Conservation (phyloP, 163 green algal genomes). For the Chlorella variabilis region DNA sequence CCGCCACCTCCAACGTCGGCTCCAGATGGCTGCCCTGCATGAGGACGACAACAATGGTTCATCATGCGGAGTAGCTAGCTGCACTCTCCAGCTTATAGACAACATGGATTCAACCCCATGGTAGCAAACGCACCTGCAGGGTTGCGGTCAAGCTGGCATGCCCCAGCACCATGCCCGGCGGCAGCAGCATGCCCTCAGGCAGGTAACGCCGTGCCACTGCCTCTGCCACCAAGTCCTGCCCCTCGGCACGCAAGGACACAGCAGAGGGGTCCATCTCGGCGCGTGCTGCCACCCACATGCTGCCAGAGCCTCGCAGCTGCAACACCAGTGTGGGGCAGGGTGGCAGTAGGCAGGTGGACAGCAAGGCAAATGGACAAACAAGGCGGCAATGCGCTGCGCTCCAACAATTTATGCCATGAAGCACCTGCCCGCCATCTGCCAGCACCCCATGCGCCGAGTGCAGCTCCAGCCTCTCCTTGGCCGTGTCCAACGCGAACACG, state of each 20-base stretch:
- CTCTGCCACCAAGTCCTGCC: slow-evolving; percentile 64
- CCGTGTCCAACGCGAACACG: slow-evolving; percentile 89
- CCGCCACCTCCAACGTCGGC: slow-evolving; percentile 58
- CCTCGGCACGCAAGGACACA: slow-evolving; percentile 66
- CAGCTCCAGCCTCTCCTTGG: slow-evolving; percentile 80
- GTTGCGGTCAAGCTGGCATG: slow-evolving; percentile 53
- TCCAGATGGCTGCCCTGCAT: slow-evolving; percentile 71
- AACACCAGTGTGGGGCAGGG: neutral
- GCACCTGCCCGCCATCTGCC: slow-evolving; percentile 62
- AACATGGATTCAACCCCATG: too few relatives aligned
- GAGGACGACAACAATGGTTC: neutral
- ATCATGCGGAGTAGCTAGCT: too few relatives aligned
- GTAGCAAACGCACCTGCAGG: slow-evolving; percentile 53
- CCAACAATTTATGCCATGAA: neutral
- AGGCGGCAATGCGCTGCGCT: neutral
- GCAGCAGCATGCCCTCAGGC: slow-evolving; percentile 50
- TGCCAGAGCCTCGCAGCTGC: slow-evolving; percentile 64
- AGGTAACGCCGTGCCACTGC: slow-evolving; percentile 71
- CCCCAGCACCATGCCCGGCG: slow-evolving; percentile 62
- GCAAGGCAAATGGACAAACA: neutral
- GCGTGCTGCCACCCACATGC: slow-evolving; percentile 76
- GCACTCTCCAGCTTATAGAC: too few relatives aligned
- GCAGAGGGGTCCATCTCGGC: slow-evolving; percentile 75
- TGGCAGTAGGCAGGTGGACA: neutral
- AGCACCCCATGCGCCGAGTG: slow-evolving; percentile 73